phyloP scores from a whole-genome alignment of 2,329 filamentous ascomycete genomes.

The Albophoma yamanashiensis region DNA sequence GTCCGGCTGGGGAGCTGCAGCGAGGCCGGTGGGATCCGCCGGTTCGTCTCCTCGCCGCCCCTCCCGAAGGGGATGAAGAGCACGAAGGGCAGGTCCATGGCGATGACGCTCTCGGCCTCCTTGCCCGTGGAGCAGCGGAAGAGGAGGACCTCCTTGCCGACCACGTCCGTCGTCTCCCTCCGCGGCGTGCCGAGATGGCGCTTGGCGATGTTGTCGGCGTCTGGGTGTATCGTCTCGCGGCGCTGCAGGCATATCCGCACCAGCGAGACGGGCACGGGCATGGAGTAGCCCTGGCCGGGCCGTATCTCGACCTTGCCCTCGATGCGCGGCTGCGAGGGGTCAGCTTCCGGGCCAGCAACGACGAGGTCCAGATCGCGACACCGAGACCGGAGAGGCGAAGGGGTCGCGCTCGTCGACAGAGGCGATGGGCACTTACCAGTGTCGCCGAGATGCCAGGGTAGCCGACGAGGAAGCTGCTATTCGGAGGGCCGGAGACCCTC shows the following conservation, averaged over 20 bases:
- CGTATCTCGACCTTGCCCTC: conserved; percentile 97
- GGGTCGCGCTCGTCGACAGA: conserved; percentile 5
- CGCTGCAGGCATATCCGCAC: conserved; percentile 91
- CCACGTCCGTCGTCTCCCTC: conserved; percentile 83
- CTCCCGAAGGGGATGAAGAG: conserved; percentile 94
- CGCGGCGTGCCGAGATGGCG: conserved; percentile 83
- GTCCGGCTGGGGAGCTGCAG: conserved; percentile 83
- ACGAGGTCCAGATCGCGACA: neutral
- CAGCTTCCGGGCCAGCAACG: neutral
- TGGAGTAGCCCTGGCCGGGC: conserved; percentile 72
- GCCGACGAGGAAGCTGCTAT: conserved; percentile 91
- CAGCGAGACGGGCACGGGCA: conserved; percentile 81
- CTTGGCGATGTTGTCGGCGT: conserved; percentile 87
- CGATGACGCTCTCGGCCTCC: conserved; percentile 79
- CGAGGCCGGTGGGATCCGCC: conserved; percentile 84
- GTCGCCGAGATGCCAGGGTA: conserved; percentile 98
- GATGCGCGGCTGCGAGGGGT: conserved; percentile 64
- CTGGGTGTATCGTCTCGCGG: conserved; percentile 91
- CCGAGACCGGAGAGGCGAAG: neutral
- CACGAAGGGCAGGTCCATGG: conserved; percentile 96
- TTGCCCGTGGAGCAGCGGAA: conserved; percentile 77
- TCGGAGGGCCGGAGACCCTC: conserved; percentile 92
- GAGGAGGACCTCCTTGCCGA: conserved; percentile 89
- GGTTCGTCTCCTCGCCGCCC: conserved; percentile 79
- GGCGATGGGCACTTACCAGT: conserved; percentile 53